Evolutionary conservation across 2,329 filamentous ascomycete species (phyloP), one percentile per base, ranked within the genome.

Genomic region (Didymella arachidicola): DNA sequence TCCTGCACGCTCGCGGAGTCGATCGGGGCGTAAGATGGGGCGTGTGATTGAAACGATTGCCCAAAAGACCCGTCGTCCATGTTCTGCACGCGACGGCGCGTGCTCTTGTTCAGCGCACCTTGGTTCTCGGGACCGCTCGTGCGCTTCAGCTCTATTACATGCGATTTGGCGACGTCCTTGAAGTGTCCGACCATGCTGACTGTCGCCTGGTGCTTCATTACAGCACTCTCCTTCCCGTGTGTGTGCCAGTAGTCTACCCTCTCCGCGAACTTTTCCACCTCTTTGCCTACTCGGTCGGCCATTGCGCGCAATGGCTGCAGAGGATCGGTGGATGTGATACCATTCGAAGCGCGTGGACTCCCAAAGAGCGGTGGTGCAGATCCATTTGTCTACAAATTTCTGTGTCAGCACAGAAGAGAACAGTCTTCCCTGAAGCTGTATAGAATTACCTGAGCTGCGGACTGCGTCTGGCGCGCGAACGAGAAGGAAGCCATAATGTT

Each of bases 201-300:
- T 3, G 74, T 77, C 8, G 66, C 65, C 26, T 82, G 77, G 76
- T 92, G 94, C 65, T 81, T 81, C 59, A 87, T 83, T 18, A 65
- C 62, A 1, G 59, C 61, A 22, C 60, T 68, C 8, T 72, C 69
- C 26, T 68, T 71, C 16, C 70, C 70, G 14, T 71, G 68, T 3
- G 66, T 70, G 36, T 76, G 68, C 76, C 93, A 94, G 53, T 87
- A 84, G 78, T 97, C 93, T 22, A 97, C 84, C 50, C 87, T 86
- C 72, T 90, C 89, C 36, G 93, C 93, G 73, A 97, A 97, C 43
- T 87, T 84, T 78, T 97, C 92, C 59, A 96, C 91, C 77, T 97
- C 92, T 61, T 88, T 87, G 49, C 90, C 90, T 30, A 91, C 87
- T 42, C 86, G 84, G 65, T 91, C 86, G 60, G 87, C 87, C 66